A percentile compares a stretch with the other conserved stretches of the same genome.
phyloP scores from a whole-genome alignment of 1,284 basidiomycete species.

The Omphalotus olearius region DNA sequence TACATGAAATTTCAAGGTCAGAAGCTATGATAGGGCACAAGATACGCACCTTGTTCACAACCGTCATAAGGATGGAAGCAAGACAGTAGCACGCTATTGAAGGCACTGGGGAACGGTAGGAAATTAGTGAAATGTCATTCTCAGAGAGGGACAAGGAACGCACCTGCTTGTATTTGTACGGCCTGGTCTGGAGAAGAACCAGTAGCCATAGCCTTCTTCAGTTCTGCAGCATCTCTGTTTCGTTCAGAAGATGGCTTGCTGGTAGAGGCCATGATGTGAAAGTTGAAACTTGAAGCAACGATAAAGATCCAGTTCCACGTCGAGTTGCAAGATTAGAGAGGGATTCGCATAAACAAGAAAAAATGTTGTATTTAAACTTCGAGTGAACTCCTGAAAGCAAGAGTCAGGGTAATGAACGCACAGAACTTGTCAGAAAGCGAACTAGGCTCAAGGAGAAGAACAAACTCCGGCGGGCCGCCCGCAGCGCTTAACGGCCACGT shows the following conservation, averaged over 20 bases:
- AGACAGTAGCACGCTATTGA: conserved; percentile 90
- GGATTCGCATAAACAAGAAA: no score
- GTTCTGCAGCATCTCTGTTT: conserved; percentile 47
- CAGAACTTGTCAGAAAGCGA: no score
- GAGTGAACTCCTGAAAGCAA: no score
- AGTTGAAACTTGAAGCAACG: no score
- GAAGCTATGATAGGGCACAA: not conserved
- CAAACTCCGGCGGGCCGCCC: no score
- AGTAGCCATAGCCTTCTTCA: conserved; percentile 61
- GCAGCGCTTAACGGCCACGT: no score
- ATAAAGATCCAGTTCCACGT: no score
- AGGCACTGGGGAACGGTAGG: conserved; percentile 39
- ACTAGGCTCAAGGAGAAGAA: no score
- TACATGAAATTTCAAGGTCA: conserved; percentile 26
- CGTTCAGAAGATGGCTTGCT: conserved; percentile 14
- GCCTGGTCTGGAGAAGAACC: conserved; percentile 36
- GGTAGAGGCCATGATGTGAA: conserved; percentile 7
- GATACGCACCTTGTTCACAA: conserved; percentile 86
- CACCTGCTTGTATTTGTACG: conserved; percentile 35
- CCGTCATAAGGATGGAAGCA: conserved; percentile 96
- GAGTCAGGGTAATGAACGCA: no score
- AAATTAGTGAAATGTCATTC: not conserved
- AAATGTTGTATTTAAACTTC: no score
- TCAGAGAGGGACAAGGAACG: not conserved
- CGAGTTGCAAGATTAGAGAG: no score